Percentiles rank a stretch among this genome's conserved stretches.
phyloP scores from a whole-genome alignment of 2,329 filamentous ascomycete genomes.

The Xylariaceae sp. region DNA sequence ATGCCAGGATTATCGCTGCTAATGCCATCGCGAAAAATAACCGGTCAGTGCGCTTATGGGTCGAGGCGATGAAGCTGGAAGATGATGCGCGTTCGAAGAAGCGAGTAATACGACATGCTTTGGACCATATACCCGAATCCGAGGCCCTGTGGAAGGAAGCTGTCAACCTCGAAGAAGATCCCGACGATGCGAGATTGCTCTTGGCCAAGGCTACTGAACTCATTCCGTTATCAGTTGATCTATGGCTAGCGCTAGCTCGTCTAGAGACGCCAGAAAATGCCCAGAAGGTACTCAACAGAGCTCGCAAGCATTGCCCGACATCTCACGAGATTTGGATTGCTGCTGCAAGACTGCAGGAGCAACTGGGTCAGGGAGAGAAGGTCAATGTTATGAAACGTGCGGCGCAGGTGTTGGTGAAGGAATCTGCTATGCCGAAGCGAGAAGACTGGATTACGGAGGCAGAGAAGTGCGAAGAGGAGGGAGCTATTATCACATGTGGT shows the following conservation, averaged over 20 bases:
- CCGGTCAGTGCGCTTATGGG: constrained; percentile 83
- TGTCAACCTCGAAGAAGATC: constrained; percentile 89
- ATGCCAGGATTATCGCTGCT: constrained; percentile 92
- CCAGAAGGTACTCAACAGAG: constrained; percentile 90
- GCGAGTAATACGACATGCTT: constrained; percentile 81
- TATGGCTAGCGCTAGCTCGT: constrained; percentile 90
- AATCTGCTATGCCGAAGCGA: constrained; percentile 92
- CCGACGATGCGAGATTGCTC: constrained; percentile 78
- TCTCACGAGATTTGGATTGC: constrained; percentile 97
- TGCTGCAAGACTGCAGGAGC: constrained; percentile 83
- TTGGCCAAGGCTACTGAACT: constrained; percentile 94
- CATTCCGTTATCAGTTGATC: constrained; percentile 85
- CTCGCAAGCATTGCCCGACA: constrained; percentile 86
- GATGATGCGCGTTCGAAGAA: constrained; percentile 79
- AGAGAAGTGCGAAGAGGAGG: constrained; percentile 90
- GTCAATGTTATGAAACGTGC: constrained; percentile 94
- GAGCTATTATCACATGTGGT: constrained; percentile 77
- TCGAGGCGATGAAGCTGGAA: constrained; percentile 92
- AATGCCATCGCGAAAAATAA: constrained; percentile 90
- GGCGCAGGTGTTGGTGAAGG: constrained; percentile 78
- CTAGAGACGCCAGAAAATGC: constrained; percentile 87
- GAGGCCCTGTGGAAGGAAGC: constrained; percentile 98
- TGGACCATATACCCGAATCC: constrained; percentile 89
- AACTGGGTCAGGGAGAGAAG: constrained; percentile 70
- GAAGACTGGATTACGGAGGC: constrained; percentile 97